phyloP scores from a whole-genome alignment of 1,284 basidiomycete species.

The Flammula alnicola region DNA sequence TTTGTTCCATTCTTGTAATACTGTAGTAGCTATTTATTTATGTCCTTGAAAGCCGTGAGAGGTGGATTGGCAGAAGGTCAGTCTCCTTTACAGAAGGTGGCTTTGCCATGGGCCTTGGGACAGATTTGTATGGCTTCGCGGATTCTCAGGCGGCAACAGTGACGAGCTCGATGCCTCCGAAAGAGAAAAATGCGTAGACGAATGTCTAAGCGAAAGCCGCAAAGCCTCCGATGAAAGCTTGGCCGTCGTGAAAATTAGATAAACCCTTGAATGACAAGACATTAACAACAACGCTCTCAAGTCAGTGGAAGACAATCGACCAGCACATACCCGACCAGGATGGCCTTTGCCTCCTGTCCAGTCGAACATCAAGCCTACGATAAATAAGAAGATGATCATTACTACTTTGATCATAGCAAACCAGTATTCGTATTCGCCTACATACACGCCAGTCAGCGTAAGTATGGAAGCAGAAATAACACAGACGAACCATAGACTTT shows the following conservation, averaged over 20 bases:
- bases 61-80: too few relatives aligned
- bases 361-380: conserved; percentile 59
- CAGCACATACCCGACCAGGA: conserved; percentile 47
- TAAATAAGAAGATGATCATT: conserved; percentile 56
- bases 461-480: too few relatives aligned
- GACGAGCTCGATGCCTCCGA: conserved; percentile 76
- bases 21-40: too few relatives aligned
- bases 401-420: too few relatives aligned
- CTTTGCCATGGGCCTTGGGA: conserved; percentile 71
- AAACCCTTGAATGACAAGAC: too few relatives aligned
- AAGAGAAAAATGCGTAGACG: conserved; percentile 69
- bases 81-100: too few relatives aligned
- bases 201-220: conserved; percentile 56
- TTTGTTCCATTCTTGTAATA: too few relatives aligned
- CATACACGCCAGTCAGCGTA: too few relatives aligned
- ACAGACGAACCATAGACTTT: too few relatives aligned
- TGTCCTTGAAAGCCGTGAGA: too few relatives aligned
- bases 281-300: not conserved
- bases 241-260: too few relatives aligned
- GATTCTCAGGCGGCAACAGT: conserved; percentile 67
- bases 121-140: conserved; percentile 59
- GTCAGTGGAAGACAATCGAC: not conserved
- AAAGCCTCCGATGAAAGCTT: conserved; percentile 59
- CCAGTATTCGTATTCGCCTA: too few relatives aligned
- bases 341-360: conserved; percentile 59